These are phyloP conservation scores for Penicillium robsamsonii DNA, from an alignment of 495 filamentous ascomycete genomes.

Conservation along the genomic window DNA sequence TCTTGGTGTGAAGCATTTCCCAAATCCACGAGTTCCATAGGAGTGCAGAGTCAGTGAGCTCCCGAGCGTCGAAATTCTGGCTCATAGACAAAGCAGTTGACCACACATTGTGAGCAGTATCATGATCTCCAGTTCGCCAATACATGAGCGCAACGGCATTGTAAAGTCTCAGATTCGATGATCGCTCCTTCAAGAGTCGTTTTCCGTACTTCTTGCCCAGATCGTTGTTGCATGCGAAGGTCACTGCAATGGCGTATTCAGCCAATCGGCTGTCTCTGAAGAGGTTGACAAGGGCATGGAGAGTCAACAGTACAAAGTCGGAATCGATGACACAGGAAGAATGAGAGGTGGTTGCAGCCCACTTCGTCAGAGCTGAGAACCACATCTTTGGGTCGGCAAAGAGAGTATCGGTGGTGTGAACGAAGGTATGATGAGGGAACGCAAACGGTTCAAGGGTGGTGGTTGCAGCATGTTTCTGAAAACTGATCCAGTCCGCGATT, in stretches of 20 bases:
- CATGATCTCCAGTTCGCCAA: slow-evolving; percentile 51
- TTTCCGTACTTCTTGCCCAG: slow-evolving; percentile 72
- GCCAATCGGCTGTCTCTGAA: slow-evolving; percentile 53
- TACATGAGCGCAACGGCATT: slow-evolving; percentile 77
- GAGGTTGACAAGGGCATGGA: slow-evolving; percentile 55
- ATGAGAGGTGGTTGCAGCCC: slow-evolving; percentile 22
- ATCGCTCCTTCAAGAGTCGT: slow-evolving; percentile 62
- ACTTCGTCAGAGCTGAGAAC: slow-evolving; percentile 44
- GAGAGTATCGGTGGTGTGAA: slow-evolving; percentile 38
- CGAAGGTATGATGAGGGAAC: slow-evolving; percentile 34
- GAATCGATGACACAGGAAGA: slow-evolving; percentile 27
- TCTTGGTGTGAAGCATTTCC: slow-evolving; percentile 55
- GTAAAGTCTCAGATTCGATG: slow-evolving; percentile 67
- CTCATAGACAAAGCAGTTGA: slow-evolving; percentile 61
- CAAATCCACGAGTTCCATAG: slow-evolving; percentile 74
- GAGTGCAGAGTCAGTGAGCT: slow-evolving; percentile 46
- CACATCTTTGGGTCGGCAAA: slow-evolving; percentile 38
- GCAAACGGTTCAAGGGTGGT: slow-evolving; percentile 19
- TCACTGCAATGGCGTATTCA: slow-evolving; percentile 70
- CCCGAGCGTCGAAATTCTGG: slow-evolving; percentile 34
- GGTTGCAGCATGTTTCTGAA: slow-evolving; percentile 9
- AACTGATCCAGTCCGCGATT: slow-evolving; percentile 31
- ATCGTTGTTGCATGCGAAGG: slow-evolving; percentile 53
- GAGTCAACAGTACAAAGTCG: slow-evolving; percentile 50
- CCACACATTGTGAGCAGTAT: slow-evolving; percentile 62